Conservation (phyloP, 2,329 filamentous ascomycete genomes). For the Venturia asperata region DNA sequence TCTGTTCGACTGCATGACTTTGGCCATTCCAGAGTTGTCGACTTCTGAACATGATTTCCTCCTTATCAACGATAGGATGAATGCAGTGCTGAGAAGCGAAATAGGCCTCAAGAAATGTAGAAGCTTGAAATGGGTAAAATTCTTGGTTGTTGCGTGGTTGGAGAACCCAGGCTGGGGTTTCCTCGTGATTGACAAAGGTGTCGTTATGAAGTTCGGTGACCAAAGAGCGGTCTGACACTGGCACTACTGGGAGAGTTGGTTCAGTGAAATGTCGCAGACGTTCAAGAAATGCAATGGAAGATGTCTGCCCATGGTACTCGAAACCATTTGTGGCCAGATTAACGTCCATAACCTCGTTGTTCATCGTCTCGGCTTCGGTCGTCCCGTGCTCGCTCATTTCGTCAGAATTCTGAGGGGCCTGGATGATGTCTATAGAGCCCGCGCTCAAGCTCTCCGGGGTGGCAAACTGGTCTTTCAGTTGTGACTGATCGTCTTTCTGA, state of each 20-base stretch:
- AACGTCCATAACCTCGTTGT: slow-evolving; percentile 35
- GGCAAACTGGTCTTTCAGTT: not conserved
- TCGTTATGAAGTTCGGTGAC: slow-evolving; percentile 43
- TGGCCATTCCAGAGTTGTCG: slow-evolving; percentile 39
- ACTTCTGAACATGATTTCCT: slow-evolving; percentile 37
- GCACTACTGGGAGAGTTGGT: not conserved
- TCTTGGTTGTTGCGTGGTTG: slow-evolving; percentile 24
- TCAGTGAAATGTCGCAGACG: slow-evolving; percentile 31
- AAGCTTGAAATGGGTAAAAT: slow-evolving; percentile 40
- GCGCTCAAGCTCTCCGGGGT: slow-evolving; percentile 9
- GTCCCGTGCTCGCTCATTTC: slow-evolving; percentile 21
- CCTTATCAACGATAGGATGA: slow-evolving; percentile 43
- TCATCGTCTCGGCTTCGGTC: slow-evolving; percentile 20
- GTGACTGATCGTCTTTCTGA: not conserved
- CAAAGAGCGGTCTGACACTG: slow-evolving; percentile 32
- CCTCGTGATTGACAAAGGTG: slow-evolving; percentile 32
- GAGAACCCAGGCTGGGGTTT: slow-evolving; percentile 18
- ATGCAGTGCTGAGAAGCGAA: slow-evolving; percentile 44
- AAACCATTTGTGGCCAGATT: slow-evolving; percentile 41
- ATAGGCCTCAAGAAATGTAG: slow-evolving; percentile 41
- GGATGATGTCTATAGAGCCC: not conserved
- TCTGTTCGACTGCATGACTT: slow-evolving; percentile 29
- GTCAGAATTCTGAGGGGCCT: not conserved
- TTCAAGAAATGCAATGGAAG: slow-evolving; percentile 40
- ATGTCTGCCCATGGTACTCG: slow-evolving; percentile 45